Conservation (phyloP, 2,329 filamentous ascomycete genomes). For the Ilyonectria robusta region DNA sequence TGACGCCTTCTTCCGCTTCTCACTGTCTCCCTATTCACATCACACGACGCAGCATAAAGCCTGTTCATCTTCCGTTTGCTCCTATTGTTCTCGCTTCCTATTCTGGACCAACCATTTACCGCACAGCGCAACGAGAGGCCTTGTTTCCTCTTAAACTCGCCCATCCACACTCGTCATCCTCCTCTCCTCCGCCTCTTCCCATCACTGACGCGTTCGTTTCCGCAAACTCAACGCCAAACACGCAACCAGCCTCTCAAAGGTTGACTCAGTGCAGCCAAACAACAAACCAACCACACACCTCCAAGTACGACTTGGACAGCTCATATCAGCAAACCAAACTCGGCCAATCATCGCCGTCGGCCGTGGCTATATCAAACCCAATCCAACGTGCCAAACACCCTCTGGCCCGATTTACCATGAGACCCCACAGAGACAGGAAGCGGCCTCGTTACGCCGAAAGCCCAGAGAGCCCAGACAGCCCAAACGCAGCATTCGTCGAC, state of each 20-base stretch:
- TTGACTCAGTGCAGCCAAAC: neutral
- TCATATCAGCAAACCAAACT: neutral
- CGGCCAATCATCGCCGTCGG: neutral
- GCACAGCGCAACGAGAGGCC: neutral
- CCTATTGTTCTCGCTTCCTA: neutral
- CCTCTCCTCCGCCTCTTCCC: neutral
- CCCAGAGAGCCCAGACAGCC: neutral
- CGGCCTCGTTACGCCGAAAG: slow-evolving; percentile 4
- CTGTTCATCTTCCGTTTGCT: neutral
- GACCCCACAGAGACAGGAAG: neutral
- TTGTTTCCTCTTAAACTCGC: neutral
- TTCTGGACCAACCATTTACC: neutral
- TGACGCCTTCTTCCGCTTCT: neutral
- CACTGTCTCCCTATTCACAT: neutral
- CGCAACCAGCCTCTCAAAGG: neutral
- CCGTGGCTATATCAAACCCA: neutral
- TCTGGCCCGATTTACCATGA: neutral
- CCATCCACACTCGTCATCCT: neutral
- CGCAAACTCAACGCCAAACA: neutral
- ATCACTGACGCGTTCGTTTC: neutral
- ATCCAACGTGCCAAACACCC: neutral
- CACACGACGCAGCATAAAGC: neutral
- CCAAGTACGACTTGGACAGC: neutral
- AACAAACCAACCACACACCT: neutral
- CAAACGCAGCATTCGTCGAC: neutral